phyloP scores from a whole-genome alignment of 768 basidiomycete species.

The Dentipellis sp. region DNA sequence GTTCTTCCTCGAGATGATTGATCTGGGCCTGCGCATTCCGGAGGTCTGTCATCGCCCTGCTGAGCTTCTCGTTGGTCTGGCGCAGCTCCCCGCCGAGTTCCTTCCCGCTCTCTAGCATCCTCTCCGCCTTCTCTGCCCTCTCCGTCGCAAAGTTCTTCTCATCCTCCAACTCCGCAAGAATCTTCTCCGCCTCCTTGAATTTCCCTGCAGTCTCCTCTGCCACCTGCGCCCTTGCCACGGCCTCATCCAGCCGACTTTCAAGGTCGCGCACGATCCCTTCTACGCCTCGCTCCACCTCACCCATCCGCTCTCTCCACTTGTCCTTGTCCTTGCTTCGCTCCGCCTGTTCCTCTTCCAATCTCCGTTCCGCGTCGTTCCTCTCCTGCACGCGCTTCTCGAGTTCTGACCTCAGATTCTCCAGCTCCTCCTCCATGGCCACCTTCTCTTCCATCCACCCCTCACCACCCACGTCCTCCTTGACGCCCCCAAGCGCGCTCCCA shows the following conservation, averaged over 20 bases:
- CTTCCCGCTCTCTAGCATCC: constrained; percentile 48
- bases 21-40: constrained; percentile 50
- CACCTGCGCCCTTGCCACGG: constrained; percentile 37
- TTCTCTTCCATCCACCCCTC: constrained; percentile 72
- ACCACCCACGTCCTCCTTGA: constrained; percentile 51
- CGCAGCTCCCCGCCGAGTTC: constrained; percentile 62
- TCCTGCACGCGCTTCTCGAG: constrained; percentile 27
- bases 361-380: constrained; percentile 30
- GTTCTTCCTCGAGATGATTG: constrained; percentile 53
- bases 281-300: constrained; percentile 63
- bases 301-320: constrained; percentile 62
- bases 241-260: constrained; percentile 42
- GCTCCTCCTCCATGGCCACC: constrained; percentile 35
- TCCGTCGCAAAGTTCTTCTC: constrained; percentile 49
- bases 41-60: constrained; percentile 46
- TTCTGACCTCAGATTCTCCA: constrained; percentile 24
- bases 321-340: constrained; percentile 61
- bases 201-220: constrained; percentile 29
- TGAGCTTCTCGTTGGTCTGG: constrained; percentile 55
- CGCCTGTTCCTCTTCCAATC: constrained; percentile 43
- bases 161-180: constrained; percentile 34
- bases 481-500: constrained; percentile 45
- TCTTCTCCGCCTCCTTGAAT: constrained; percentile 37
- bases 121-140: constrained; percentile 57
- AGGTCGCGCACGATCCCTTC: constrained; percentile 56